These are phyloP conservation scores for Huntiella savannae DNA, from an alignment of 2,329 filamentous ascomycete species.

Conservation along the genomic window DNA sequence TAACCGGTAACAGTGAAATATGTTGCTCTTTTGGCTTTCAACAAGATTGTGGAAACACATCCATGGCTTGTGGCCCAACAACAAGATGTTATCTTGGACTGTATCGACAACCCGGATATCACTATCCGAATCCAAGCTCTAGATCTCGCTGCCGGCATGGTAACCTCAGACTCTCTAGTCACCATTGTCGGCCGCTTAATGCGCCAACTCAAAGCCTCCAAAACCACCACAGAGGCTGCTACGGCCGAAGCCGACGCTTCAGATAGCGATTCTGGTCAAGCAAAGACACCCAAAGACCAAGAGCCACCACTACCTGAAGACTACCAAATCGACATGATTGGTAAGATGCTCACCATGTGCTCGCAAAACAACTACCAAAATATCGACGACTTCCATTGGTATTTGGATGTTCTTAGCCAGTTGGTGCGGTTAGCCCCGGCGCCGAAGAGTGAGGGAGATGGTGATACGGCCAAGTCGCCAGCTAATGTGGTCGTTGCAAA, in stretches of 20 bases:
- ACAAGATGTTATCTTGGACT: slow-evolving; percentile 90
- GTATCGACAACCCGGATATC: slow-evolving; percentile 87
- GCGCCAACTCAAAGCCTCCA: slow-evolving; percentile 57
- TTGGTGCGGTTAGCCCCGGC: slow-evolving; percentile 52
- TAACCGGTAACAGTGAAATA: slow-evolving; percentile 57
- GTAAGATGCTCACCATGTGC: slow-evolving; percentile 73
- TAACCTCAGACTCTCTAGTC: slow-evolving; percentile 68
- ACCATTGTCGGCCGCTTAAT: slow-evolving; percentile 73
- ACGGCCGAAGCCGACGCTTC: background rate
- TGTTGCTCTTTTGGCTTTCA: slow-evolving; percentile 84
- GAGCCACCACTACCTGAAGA: slow-evolving; percentile 55
- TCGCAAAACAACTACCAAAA: slow-evolving; percentile 73
- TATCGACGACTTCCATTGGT: slow-evolving; percentile 90
- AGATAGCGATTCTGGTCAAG: slow-evolving; percentile 3
- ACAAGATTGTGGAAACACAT: slow-evolving; percentile 80
- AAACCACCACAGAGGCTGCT: slow-evolving; percentile 3
- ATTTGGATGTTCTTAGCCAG: slow-evolving; percentile 75
- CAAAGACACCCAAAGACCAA: slow-evolving; percentile 12
- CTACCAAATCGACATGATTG: slow-evolving; percentile 68
- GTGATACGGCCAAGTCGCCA: slow-evolving; percentile 15
- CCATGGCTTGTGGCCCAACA: slow-evolving; percentile 77
- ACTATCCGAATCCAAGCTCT: slow-evolving; percentile 87
- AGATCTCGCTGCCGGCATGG: slow-evolving; percentile 85
- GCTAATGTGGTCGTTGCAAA: slow-evolving; percentile 16
- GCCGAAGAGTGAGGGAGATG: slow-evolving; percentile 21